Conservation (phyloP, 768 basidiomycete genomes). For the Flagelloscypha sp. region DNA sequence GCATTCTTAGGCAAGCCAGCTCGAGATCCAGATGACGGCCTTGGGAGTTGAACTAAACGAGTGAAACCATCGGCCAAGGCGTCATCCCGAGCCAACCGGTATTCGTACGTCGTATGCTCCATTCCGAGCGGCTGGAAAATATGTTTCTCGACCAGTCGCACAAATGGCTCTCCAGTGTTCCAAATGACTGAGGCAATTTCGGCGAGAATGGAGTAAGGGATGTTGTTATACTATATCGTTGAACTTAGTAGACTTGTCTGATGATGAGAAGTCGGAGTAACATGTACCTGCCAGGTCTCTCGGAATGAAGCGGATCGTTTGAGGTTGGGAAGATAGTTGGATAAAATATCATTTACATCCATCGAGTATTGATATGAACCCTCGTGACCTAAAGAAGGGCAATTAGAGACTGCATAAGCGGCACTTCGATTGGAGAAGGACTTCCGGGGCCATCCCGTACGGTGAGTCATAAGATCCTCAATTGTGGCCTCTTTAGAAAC, state of each 20-base stretch:
- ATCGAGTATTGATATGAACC: no score
- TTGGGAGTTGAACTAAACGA: no score
- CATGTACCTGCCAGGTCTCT: conserved; percentile 17
- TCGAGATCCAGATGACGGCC: no score
- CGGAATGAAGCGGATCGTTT: conserved; percentile 19
- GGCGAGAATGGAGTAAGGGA: conserved; percentile 19
- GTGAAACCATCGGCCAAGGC: not conserved
- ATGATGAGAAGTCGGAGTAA: no score
- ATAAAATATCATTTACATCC: no score
- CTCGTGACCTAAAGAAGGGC: no score
- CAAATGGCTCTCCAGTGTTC: conserved; percentile 10
- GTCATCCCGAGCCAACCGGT: not conserved
- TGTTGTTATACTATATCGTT: conserved; percentile 21
- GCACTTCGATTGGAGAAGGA: no score
- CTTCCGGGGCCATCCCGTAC: conserved; percentile 20
- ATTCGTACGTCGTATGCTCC: conserved; percentile 11
- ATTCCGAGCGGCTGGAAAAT: conserved; percentile 13
- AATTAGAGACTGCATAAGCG: no score
- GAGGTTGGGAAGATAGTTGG: conserved; percentile 12
- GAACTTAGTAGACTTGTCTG: no score
- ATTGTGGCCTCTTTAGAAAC: conserved; percentile 15
- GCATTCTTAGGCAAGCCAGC: no score
- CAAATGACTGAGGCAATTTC: conserved; percentile 15
- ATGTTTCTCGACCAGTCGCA: conserved; percentile 10
- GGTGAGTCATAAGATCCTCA: conserved; percentile 19